Evolutionary conservation across 1,284 basidiomycete species (phyloP).

Genomic region (Apiotrichum gamsii): DNA sequence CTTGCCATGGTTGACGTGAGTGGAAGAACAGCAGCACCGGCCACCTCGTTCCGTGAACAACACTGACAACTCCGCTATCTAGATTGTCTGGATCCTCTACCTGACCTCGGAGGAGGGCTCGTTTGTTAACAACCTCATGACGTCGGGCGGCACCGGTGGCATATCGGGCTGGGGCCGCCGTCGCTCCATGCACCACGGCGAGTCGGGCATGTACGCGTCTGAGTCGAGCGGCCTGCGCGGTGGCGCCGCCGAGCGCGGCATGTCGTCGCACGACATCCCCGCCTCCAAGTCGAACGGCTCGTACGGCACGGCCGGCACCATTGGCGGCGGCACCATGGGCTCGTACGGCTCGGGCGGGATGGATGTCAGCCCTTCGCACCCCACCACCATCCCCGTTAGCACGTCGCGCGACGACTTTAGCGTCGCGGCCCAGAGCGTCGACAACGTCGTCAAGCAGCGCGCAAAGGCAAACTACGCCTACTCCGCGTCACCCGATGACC

Average conservation of each 20-base stretch:
- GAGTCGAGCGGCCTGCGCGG: constrained; percentile 14
- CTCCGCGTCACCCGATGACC: constrained; percentile 85
- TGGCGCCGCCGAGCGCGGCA: constrained; percentile 24
- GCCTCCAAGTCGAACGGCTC: constrained; percentile 8
- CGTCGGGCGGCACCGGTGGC: constrained; percentile 76
- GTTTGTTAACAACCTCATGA: constrained; percentile 72
- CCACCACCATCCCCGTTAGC: background rate
- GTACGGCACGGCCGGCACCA: constrained; percentile 11
- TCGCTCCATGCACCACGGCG: constrained; percentile 12
- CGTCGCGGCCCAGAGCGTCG: constrained; percentile 4
- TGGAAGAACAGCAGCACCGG: too few species aligned
- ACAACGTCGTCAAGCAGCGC: constrained; percentile 14
- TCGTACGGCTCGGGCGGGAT: background rate
- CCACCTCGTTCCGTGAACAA: too few species aligned
- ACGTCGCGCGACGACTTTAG: constrained; percentile 8
- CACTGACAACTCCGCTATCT: background rate
- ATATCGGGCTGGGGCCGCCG: constrained; percentile 59
- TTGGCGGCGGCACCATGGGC: constrained; percentile 22
- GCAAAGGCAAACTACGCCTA: constrained; percentile 54
- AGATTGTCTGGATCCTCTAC: constrained; percentile 93
- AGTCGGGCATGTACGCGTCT: constrained; percentile 9
- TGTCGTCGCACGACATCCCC: constrained; percentile 23
- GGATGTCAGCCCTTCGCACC: background rate
- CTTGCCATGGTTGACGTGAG: constrained; percentile 67
- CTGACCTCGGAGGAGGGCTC: constrained; percentile 95